Evolutionary conservation across 2,329 filamentous ascomycete genomes (phyloP).

Genomic region (Fusarium acutatum): DNA sequence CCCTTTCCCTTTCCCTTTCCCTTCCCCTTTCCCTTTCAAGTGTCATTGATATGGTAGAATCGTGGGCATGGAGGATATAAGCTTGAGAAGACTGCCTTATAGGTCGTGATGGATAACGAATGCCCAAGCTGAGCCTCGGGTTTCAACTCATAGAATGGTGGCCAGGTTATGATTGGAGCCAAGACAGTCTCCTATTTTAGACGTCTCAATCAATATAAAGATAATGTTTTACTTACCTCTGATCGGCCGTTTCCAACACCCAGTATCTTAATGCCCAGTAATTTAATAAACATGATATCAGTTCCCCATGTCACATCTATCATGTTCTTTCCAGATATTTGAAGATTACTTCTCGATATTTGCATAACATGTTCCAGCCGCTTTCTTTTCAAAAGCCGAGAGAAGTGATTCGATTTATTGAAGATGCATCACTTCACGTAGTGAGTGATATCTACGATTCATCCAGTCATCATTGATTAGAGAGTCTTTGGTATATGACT

Average conservation of each 20-base stretch:
- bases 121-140: background rate
- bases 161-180: background rate
- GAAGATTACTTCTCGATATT: background rate
- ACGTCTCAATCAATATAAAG: constrained; percentile 6
- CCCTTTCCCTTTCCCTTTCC: too few relatives aligned
- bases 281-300: background rate
- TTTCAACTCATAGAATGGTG: constrained; percentile 20
- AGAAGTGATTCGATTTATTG: accelerated
- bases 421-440: background rate
- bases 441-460: background rate
- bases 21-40: too few relatives aligned
- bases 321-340: background rate
- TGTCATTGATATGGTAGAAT: background rate
- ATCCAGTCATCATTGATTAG: too few relatives aligned
- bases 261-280: background rate
- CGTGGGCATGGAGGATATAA: background rate
- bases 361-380: accelerated
- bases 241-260: background rate
- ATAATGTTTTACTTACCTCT: background rate
- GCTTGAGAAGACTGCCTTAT: background rate
- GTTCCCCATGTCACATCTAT: background rate
- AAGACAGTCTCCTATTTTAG: constrained; percentile 15
- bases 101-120: background rate
- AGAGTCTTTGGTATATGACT: background rate
- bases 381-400: background rate